phyloP scores from a whole-genome alignment of 306 rosid species.

The Sicyos edulis region DNA sequence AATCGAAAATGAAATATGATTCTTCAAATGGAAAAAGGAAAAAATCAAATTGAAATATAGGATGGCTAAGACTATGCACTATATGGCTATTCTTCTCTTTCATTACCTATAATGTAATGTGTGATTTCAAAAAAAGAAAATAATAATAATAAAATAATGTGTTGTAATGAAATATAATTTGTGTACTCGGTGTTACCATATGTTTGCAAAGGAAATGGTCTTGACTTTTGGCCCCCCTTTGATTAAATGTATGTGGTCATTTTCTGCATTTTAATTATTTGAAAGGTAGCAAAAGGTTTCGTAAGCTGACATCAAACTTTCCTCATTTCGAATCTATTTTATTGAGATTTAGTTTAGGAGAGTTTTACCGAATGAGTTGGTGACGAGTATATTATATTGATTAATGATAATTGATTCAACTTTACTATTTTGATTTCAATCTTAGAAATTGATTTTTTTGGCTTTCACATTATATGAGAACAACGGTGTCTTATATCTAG shows the following conservation, averaged over 20 bases:
- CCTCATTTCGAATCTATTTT: too few relatives aligned
- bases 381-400: too few relatives aligned
- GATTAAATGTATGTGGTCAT: slow-evolving; percentile 11
- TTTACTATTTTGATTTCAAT: too few relatives aligned
- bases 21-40: neutral
- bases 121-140: too few relatives aligned
- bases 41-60: neutral
- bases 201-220: slow-evolving; percentile 13
- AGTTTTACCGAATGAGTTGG: too few relatives aligned
- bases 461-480: too few relatives aligned
- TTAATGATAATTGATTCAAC: too few relatives aligned
- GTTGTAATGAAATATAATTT: slow-evolving; percentile 11
- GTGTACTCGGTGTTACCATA: slow-evolving; percentile 17
- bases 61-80: neutral
- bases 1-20: neutral
- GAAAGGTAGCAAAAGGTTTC: neutral
- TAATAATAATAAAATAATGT: too few relatives aligned
- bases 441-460: too few relatives aligned
- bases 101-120: too few relatives aligned
- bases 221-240: slow-evolving; percentile 16
- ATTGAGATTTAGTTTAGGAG: too few relatives aligned
- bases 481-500: too few relatives aligned
- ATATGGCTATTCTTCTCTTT: neutral
- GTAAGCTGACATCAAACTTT: neutral
- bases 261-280: neutral